Conservation (phyloP, 2,329 filamentous ascomycete species). For the Nothomitra cinnamomea region DNA sequence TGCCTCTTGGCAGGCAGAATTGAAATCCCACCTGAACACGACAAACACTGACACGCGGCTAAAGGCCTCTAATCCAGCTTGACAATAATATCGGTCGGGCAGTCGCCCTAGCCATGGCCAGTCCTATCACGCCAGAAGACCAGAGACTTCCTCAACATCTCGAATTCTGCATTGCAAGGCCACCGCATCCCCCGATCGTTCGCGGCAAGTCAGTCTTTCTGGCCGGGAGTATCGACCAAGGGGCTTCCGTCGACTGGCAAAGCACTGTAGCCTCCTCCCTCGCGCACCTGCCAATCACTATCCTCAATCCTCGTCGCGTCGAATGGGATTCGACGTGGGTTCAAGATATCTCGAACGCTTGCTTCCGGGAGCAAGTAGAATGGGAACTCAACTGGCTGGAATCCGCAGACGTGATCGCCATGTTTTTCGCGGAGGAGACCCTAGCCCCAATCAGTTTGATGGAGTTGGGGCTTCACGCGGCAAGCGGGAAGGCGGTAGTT, state of each 20-base stretch:
- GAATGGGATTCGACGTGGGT: slow-evolving; percentile 39
- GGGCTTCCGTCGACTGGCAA: slow-evolving; percentile 34
- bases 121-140: background rate
- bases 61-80: no score
- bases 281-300: slow-evolving; percentile 29
- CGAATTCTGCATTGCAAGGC: background rate
- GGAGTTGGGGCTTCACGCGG: slow-evolving; percentile 39
- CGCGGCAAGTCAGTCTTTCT: slow-evolving; percentile 32
- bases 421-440: slow-evolving; percentile 38
- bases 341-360: slow-evolving; percentile 29
- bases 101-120: no score
- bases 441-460: slow-evolving; percentile 40
- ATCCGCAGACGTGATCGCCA: slow-evolving; percentile 33
- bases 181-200: background rate
- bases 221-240: slow-evolving; percentile 37
- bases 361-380: slow-evolving; percentile 35
- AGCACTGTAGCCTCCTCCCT: slow-evolving; percentile 25
- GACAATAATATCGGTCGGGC: no score
- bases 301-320: slow-evolving; percentile 38
- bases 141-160: background rate
- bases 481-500: slow-evolving; percentile 31
- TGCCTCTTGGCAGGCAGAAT: no score
- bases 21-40: no score
- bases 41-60: no score
- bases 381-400: slow-evolving; percentile 46